These are phyloP conservation scores for Physcomitrellopsis africana DNA, from an alignment of 225 moss, liverwort and hornwort genomes.

Conservation along the genomic window DNA sequence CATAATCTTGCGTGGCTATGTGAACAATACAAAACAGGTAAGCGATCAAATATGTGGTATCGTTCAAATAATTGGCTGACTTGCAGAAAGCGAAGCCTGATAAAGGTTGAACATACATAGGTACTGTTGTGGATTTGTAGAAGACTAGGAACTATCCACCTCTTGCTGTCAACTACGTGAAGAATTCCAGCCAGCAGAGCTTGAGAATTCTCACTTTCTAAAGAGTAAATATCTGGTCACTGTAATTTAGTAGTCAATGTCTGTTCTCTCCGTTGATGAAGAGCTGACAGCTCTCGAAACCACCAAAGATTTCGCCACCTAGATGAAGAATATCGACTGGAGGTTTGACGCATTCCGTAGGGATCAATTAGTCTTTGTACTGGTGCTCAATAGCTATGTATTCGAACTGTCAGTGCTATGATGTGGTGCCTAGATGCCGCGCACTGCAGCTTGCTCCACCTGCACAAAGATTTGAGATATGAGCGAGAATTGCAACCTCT, in stretches of 20 bases:
- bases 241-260: not conserved
- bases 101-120: conserved; percentile 9
- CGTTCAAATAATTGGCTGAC: conserved; percentile 6
- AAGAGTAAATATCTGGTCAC: not conserved
- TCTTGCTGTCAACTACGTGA: no score
- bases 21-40: not conserved
- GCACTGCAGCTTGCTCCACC: conserved; percentile 19
- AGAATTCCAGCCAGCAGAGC: not conserved
- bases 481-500: not conserved
- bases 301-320: no score
- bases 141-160: no score
- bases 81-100: not conserved
- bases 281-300: no score
- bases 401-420: conserved; percentile 10
- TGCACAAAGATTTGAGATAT: conserved; percentile 15
- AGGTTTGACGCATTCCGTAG: no score
- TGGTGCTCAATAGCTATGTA: not conserved
- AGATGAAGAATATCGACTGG: no score
- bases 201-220: conserved; percentile 14
- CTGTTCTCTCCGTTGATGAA: no score
- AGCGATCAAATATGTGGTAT: not conserved
- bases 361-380: no score
- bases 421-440: conserved; percentile 10
- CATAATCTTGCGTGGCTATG: no score
- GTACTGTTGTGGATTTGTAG: no score